Base-by-base conservation (phyloP, 768 basidiomycete species). In the Lentinula aciculospora region DNA sequence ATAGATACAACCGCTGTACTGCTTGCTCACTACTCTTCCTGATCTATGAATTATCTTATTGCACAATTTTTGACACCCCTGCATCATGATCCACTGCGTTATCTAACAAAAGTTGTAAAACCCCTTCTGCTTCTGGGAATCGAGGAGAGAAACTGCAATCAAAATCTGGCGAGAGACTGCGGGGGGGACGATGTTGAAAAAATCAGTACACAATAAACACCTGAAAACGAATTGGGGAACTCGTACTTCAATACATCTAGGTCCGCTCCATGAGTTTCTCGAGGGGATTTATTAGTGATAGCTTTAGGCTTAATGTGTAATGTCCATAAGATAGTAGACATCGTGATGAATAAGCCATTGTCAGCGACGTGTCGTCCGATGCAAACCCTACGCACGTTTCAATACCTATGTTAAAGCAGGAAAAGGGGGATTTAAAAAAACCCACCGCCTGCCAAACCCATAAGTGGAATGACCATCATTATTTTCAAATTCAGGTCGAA, bases 371-470 rank as follows among this genome's bases (percentile, higher is more conserved):
- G 23, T 45, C 42, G 19, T 45, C 54, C 54, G 15, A 56, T 39
- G 21, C 54, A 56, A 28, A 56, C 25, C 37, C 51, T 53, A 21
- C 21, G n/a, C 7, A 13, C 21, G 7, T 3, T 42, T 42, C 40
- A 42, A 17, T 42, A 42, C 17, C 7, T 42, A 42, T 17, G 9
- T 13, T 17, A 29, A 53, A 4, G 4, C 12, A 28, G 25, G 25
- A 15, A 36, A 17, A 47, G 13, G 17, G 23, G 17, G 17, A 17
- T 12, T 17, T 31, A 28, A 21, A n/a, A 29, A 6, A 19, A 13
- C 50, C 12, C 21, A 56, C 56, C 56, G 28, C 13, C 46, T 32
- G 10, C 56, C 56, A 37, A 57, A 57, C 1, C 56, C 56, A 57
- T 57, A 57, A 7, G 45, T 19, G 19, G 3, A 46, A 48, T 57